Evolutionary conservation across 352 stramenopile species (phyloP).

Genomic region (Ophiocytium majus): DNA sequence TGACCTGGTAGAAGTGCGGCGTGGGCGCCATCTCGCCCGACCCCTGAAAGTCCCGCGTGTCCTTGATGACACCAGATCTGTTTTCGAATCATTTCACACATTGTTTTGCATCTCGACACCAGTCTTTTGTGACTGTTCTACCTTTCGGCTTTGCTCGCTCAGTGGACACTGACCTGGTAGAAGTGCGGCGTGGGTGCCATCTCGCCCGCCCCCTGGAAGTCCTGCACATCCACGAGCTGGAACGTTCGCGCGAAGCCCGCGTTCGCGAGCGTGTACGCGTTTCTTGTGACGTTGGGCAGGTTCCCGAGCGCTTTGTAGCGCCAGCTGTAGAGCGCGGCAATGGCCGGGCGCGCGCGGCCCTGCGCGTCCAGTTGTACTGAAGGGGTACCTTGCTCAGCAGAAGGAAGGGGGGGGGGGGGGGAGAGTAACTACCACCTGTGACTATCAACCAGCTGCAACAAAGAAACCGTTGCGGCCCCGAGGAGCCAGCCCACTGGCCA

Average conservation of each 20-base stretch:
- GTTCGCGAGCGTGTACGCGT: conserved; percentile 70
- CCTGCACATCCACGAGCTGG: conserved; percentile 82
- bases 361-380: conserved; percentile 75
- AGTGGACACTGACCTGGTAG: no score
- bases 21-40: conserved; percentile 66
- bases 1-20: conserved; percentile 25
- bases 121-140: no score
- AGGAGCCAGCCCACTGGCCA: no score
- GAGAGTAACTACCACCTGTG: no score
- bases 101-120: no score
- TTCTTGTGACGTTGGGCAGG: conserved; percentile 62
- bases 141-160: no score
- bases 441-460: no score
- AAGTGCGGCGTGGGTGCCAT: conserved; percentile 59
- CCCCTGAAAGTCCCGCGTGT: conserved; percentile 75
- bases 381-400: conserved; percentile 2
- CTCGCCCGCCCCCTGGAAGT: conserved; percentile 70
- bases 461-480: no score
- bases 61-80: no score
- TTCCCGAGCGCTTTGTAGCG: conserved; percentile 72
- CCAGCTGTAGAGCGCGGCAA: conserved; percentile 81
- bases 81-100: no score
- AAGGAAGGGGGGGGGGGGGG: no score
- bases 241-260: conserved; percentile 77
- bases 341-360: conserved; percentile 74